Conservation (phyloP, 1,284 basidiomycete genomes). For the Cystobasidium slooffiae region DNA sequence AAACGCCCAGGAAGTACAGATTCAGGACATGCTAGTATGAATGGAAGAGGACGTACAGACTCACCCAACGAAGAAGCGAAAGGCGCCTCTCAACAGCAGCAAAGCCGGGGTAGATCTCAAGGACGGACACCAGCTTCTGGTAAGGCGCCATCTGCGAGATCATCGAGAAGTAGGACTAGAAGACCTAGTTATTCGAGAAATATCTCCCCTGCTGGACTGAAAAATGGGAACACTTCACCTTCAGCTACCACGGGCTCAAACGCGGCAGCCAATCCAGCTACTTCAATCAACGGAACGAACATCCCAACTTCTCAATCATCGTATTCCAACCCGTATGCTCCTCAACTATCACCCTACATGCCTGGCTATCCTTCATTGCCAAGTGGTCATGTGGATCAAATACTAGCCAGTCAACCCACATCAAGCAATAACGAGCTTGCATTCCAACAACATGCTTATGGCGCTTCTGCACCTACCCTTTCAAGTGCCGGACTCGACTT, state of each 20-base stretch:
- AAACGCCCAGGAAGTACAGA: conserved; percentile 21
- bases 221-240: not conserved
- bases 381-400: not conserved
- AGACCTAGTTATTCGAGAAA: conserved; percentile 34
- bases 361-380: conserved; percentile 5
- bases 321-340: conserved; percentile 19
- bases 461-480: not conserved
- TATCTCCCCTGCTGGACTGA: conserved; percentile 28
- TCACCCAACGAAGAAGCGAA: conserved; percentile 24
- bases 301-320: too few species aligned
- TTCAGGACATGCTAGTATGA: not conserved
- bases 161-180: conserved; percentile 28
- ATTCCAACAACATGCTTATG: conserved; percentile 11
- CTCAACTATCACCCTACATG: conserved; percentile 19
- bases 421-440: too few species aligned
- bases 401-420: not conserved
- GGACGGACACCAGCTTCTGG: conserved; percentile 29
- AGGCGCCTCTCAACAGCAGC: not conserved
- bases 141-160: conserved; percentile 28
- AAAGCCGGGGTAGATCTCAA: conserved; percentile 13
- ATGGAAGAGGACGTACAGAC: not conserved
- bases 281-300: not conserved
- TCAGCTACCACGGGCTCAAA: not conserved
- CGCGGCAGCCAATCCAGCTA: not conserved
- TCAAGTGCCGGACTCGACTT: conserved; percentile 3